Evolutionary conservation across 352 stramenopile species (phyloP).

Genomic region (Phytopythium mirpurense): DNA sequence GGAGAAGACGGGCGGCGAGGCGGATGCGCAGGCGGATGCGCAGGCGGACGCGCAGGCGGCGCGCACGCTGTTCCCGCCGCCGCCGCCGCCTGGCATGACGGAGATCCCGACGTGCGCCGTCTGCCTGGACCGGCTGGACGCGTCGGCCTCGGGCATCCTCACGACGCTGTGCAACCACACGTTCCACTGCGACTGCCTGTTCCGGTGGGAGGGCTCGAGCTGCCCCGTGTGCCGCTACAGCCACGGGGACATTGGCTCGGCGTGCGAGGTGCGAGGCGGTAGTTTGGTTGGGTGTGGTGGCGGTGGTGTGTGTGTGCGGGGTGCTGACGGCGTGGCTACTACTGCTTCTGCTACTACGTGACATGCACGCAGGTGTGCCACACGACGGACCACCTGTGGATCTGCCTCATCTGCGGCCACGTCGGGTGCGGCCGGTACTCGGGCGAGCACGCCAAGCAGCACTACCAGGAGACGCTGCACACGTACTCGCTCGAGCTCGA

Average conservation of each 20-base stretch:
- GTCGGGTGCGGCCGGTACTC: conserved; percentile 96
- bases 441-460: conserved; percentile 91
- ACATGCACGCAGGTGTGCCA: conserved; percentile 86
- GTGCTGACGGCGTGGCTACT: too few relatives aligned
- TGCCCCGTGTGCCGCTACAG: conserved; percentile 97
- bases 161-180: conserved; percentile 98
- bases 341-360: too few relatives aligned
- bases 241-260: conserved; percentile 90
- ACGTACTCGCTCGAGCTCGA: conserved; percentile 94
- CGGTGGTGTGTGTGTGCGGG: too few relatives aligned
- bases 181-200: conserved; percentile 96
- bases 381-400: conserved; percentile 93
- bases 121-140: conserved; percentile 88
- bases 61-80: conserved; percentile 46
- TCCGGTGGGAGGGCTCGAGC: conserved; percentile 92
- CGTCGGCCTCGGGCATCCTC: conserved; percentile 86
- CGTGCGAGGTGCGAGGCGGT: conserved; percentile 73
- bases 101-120: conserved; percentile 90
- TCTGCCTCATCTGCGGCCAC: conserved; percentile 95
- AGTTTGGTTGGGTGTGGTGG: too few relatives aligned
- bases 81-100: conserved; percentile 69
- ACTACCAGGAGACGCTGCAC: conserved; percentile 93
- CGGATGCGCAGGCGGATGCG: conserved; percentile 12
- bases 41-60: conserved; percentile 8
- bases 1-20: conserved; percentile 9